A percentile compares a stretch with the other conserved stretches of the same genome.
Conservation (phyloP, 2,329 filamentous ascomycete species). For the Nothomitra cinnamomea region DNA sequence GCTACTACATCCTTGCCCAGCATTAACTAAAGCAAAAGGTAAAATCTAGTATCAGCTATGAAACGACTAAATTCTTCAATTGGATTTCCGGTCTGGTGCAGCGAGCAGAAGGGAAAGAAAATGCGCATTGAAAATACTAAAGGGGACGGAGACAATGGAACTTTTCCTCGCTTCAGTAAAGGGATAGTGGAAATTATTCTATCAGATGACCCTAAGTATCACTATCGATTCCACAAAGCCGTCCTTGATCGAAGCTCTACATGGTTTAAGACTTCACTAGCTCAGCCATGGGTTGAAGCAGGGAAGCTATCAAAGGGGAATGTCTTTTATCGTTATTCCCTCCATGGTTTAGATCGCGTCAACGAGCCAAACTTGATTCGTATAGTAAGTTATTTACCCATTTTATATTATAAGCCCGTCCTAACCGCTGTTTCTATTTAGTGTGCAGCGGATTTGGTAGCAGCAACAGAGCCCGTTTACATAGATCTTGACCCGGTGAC, state of each 20-base stretch:
- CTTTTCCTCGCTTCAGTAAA: slow-evolving; percentile 4
- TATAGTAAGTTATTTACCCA: not conserved
- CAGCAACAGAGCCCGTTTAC: too few species aligned
- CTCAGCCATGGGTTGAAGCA: not conserved
- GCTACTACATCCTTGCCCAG: too few species aligned
- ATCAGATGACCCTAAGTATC: slow-evolving; percentile 3
- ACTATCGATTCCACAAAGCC: slow-evolving; percentile 6
- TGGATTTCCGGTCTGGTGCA: too few species aligned
- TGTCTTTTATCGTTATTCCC: not conserved
- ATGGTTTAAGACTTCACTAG: not conserved
- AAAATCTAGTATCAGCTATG: too few species aligned
- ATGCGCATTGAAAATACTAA: too few species aligned
- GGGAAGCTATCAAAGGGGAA: not conserved
- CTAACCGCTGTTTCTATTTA: not conserved
- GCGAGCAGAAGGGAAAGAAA: too few species aligned
- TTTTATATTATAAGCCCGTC: too few species aligned
- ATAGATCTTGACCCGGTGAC: too few species aligned
- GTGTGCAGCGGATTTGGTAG: not conserved
- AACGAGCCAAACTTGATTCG: not conserved
- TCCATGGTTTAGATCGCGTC: not conserved
- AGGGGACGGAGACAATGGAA: not conserved
- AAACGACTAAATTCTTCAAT: too few species aligned
- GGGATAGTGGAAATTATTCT: slow-evolving; percentile 4
- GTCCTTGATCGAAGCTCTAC: slow-evolving; percentile 6
- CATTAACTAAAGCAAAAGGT: too few species aligned